Evolutionary conservation across 179 eudicot genomes (phyloP), one percentile per base, ranked within the genome.

Genomic region (Heliamphora pulchella): DNA sequence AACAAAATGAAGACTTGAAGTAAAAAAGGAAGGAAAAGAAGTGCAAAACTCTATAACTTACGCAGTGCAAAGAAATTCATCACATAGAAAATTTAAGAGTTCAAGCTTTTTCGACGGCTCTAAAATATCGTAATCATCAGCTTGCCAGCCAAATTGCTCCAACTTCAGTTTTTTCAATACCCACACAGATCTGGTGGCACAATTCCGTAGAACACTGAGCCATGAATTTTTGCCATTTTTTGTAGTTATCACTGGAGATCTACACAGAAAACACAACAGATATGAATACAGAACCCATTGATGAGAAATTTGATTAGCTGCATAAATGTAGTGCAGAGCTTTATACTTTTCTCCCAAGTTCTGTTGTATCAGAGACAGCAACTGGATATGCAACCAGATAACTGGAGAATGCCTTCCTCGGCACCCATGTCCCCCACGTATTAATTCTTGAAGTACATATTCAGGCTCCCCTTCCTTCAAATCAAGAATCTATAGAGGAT

Each of bases 401-500:
- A 85, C 83, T 58, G 85, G 79, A 53, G 97, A 88, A 51, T 77
- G 85, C 82, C 82, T 89, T 65, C 96, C 91, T 66, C 79, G 81
- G 50, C 87, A 86, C 65, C 79, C 86, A 78, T 82, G 73, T 81
- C 96, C 87, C 41, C 93, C 91, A 80, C 85, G 79, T 31, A 86
- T 75, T 78, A 94, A 53, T 58, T 93, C 96, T 81, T 81, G 79
- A 54, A 94, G 84, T 22, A 91, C 85, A 80, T 78, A 79, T 76
- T 86, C 91, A 65, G 97, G 84, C 83, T 90, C 89, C 39, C 96
- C 93, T 78, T 90, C 84, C 83, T 88, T 94, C 79, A 94, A 55
- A 47, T 85, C 83, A 50, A 94, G 87, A 81, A 87, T 82, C 98
- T 94, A 84, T 47, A 59, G 78, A 47, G 20, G 65, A 71, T 31